Base-by-base conservation (phyloP, 1,284 basidiomycete genomes). In the Ustilago curta region DNA sequence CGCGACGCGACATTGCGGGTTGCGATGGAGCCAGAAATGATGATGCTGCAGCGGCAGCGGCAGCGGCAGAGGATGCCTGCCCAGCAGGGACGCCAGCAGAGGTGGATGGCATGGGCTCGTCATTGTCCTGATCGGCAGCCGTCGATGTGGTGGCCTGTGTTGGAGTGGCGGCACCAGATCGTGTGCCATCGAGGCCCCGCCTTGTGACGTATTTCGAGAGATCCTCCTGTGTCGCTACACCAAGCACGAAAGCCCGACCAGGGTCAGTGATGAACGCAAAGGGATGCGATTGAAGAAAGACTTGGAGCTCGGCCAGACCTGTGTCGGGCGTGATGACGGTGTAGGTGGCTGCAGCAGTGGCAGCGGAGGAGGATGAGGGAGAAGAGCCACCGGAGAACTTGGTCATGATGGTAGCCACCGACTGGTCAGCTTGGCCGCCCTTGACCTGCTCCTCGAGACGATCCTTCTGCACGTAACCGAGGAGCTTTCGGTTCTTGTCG, bases 241-340 rank as follows among this genome's bases (percentile, higher is more conserved):
- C 78, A 18, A 79, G 66, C 25, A 84, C 79, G 29, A 82, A 77
- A 12, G 71, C 70, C 18, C 79, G 52, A 16, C 61, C 72, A 14
- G 78, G 79, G 43, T 82, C 80, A 19, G 83, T 83, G 55, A 84
- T 75, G 32, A 84, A 75, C 2, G 83, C 83, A 39, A 84, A 81
- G 0, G 82, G 81, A 9, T 81, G 65, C 14, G 59, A 70, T 32
- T 77, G 60, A 19, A 84, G 65, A 61, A 84, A 84, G 7, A 70
- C 74, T 19, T 82, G 76, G 44, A 83, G 76, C 62, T 83, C 82
- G 9, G 76, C 82, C 8, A 84, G 71, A 49, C 78, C 80, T 9
- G 82, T 84, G 48, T 80, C 78, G 21, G 78, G 76, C 4, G 75
- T 76, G 45, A 84, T 80, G 54, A 84, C 70, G 35, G 76, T 79